Evolutionary conservation across 2,329 filamentous ascomycete genomes (phyloP).

Genomic region (Raffaelea albimanens): DNA sequence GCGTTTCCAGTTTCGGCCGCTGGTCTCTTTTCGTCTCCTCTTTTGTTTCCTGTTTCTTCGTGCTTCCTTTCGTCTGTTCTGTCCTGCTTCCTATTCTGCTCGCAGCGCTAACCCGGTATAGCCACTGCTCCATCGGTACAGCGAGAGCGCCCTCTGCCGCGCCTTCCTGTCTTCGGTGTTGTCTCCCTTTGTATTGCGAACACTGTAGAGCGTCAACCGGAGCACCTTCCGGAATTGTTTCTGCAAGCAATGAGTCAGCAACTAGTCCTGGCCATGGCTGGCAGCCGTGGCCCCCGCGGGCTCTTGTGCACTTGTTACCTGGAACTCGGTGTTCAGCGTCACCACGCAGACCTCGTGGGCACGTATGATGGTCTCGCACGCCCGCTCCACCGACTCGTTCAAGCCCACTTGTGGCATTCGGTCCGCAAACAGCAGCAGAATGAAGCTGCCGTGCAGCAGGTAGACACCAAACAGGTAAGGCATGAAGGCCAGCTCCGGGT

Average conservation of each 20-base stretch:
- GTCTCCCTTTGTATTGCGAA: conserved; percentile 22
- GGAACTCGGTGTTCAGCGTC: conserved; percentile 39
- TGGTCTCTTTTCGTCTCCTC: too few species aligned
- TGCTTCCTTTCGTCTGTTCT: too few species aligned
- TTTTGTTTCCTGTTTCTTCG: too few species aligned
- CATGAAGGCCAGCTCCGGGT: conserved; percentile 41
- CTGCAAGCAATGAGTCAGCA: conserved; percentile 15
- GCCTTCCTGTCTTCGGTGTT: conserved; percentile 33
- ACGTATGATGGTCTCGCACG: conserved; percentile 39
- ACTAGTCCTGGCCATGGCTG: too few species aligned
- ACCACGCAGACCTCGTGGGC: conserved; percentile 42
- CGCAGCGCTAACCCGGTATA: background rate
- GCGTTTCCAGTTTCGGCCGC: too few species aligned
- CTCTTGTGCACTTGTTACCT: too few species aligned
- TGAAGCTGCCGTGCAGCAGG: conserved; percentile 39
- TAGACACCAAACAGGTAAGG: conserved; percentile 44
- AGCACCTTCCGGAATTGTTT: conserved; percentile 47
- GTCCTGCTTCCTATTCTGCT: too few species aligned
- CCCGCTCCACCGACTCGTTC: conserved; percentile 34
- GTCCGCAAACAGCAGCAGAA: conserved; percentile 38
- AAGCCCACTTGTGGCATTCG: conserved; percentile 35
- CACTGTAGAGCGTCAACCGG: conserved; percentile 36
- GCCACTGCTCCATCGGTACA: conserved; percentile 37
- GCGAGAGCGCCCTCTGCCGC: conserved; percentile 37
- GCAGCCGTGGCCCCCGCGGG: too few species aligned